Base-by-base conservation (phyloP, 2,329 filamentous ascomycete genomes). In the Cladophialophora carrionii region DNA sequence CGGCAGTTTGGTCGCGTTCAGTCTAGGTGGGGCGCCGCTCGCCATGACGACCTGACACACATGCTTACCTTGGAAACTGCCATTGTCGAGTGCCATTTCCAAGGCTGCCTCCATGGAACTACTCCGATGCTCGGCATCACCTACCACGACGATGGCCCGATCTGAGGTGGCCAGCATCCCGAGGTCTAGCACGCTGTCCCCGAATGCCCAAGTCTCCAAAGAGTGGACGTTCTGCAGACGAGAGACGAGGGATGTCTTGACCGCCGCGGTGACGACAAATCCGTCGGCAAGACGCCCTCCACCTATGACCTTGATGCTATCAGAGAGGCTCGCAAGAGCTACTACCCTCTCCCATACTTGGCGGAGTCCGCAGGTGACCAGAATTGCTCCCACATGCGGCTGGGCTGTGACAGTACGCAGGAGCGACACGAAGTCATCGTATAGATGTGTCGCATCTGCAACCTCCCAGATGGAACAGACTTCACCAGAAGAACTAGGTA, bases 201-300 rank as follows among this genome's bases (percentile, higher is more conserved):
- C 43, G 43, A 48, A 48, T 22, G 43, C 43, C 43, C 43, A 48
- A 12, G 43, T 48, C 43, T 48, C 43, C 17, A 48, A 22, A 48
- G 9, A 48, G 43, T 48, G 14, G 43, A 48, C 17, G 14, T n/a
- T n/a, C 43, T 48, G 17, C 17, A 48, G 43, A n/a, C 43, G 43
- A n/a, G 43, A 48, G 17, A 48, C 43, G 5, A 48, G 5, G 7
- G 43, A 4, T 10, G 43, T 22, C 43, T 48, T 48, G 43, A 48
- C 43, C n/a, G 17, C 20, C 43, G 43, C 17, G 17, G 43, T 48
- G 43, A 48, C 43, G 14, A 48, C 43, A 22, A 48, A 48, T 5
- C 14, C 43, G 20, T 48, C 43, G 43, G 43, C 14, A 48, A 48
- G 4, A n/a, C 43, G 43, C 4, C 43, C 43, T 22, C 43, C 43